Conservation (phyloP, 2,329 filamentous ascomycete species). For the Thielaviopsis cerberus region DNA sequence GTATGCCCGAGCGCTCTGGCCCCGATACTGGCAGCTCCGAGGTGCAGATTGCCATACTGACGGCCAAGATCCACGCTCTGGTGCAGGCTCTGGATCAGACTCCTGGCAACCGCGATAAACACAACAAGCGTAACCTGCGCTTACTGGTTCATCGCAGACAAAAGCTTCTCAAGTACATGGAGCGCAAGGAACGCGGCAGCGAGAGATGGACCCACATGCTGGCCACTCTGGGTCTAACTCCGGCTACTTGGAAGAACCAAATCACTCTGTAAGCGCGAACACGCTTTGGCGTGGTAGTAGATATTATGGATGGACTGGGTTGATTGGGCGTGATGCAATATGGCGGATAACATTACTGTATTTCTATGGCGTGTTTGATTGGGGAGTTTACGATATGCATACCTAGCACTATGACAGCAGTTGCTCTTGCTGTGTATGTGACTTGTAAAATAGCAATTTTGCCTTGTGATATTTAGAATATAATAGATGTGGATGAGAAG, state of each 20-base stretch:
- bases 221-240: constrained; percentile 64
- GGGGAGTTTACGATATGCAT: background rate
- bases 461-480: constrained; percentile 10
- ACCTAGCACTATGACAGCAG: background rate
- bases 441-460: constrained; percentile 9
- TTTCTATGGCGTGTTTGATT: constrained; percentile 9
- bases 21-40: constrained; percentile 88
- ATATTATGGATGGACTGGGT: background rate
- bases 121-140: constrained; percentile 80
- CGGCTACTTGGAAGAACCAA: constrained; percentile 78
- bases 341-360: constrained; percentile 7
- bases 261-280: constrained; percentile 44
- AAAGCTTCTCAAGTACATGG: constrained; percentile 71
- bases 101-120: constrained; percentile 65
- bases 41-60: constrained; percentile 93
- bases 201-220: constrained; percentile 78
- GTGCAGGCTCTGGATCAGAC: constrained; percentile 50
- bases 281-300: background rate
- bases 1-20: constrained; percentile 44
- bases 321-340: background rate
- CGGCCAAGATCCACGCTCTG: constrained; percentile 74
- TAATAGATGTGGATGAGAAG: constrained; percentile 6
- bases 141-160: constrained; percentile 76
- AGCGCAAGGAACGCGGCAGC: constrained; percentile 76
- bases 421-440: background rate